Conservation (phyloP, 305 asterid species). For the Fraxinus nigra region DNA sequence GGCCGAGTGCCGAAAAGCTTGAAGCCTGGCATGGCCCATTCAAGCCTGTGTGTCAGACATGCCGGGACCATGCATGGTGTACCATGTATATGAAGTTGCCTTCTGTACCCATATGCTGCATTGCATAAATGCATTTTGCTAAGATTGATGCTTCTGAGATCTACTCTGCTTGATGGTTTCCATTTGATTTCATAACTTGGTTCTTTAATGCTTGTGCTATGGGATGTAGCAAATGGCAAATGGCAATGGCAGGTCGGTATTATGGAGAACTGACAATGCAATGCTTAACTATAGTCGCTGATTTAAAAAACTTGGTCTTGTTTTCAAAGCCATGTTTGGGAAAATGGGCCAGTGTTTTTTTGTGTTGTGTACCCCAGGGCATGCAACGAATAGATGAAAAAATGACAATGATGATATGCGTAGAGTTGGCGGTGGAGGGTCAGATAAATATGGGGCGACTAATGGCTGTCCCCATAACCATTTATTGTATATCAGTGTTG, state of each 20-base stretch:
- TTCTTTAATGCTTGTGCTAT: not conserved
- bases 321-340: constrained; percentile 10
- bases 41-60: not conserved
- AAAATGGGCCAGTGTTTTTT: constrained; percentile 20
- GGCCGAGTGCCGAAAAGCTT: not conserved
- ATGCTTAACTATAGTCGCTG: not conserved
- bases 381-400: constrained; percentile 18
- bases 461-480: constrained; percentile 24
- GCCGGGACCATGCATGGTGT: not conserved
- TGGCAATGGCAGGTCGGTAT: not conserved
- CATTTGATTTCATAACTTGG: not conserved
- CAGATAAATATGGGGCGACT: constrained; percentile 17
- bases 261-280: not conserved
- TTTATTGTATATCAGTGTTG: too few relatives aligned
- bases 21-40: not conserved
- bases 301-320: not conserved
- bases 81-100: not conserved
- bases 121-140: not conserved
- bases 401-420: constrained; percentile 1
- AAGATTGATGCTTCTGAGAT: not conserved
- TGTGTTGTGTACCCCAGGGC: not conserved
- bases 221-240: not conserved
- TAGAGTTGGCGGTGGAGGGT: constrained; percentile 22
- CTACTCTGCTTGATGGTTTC: not conserved
- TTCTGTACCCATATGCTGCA: not conserved